These are phyloP conservation scores for Leccinum subtestaceum DNA, from an alignment of 768 basidiomycete genomes.

Conservation along the genomic window DNA sequence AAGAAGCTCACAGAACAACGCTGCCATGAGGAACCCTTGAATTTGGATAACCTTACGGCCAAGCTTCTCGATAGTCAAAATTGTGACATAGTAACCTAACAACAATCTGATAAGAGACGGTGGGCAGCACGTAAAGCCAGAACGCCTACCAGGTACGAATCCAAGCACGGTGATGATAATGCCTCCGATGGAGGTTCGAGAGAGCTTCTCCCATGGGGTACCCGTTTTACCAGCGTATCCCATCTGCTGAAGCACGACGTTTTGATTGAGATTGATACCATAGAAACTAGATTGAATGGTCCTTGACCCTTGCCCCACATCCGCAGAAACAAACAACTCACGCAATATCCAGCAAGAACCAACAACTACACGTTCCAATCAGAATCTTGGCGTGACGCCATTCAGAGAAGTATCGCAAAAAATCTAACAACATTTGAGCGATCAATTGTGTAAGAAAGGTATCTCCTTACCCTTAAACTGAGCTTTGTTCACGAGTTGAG, in stretches of 20 bases:
- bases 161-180: slow-evolving; percentile 74
- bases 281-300: slow-evolving; percentile 51
- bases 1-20: slow-evolving; percentile 54
- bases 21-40: slow-evolving; percentile 67
- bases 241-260: slow-evolving; percentile 72
- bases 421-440: slow-evolving; percentile 40
- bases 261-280: slow-evolving; percentile 74
- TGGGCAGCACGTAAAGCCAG: background rate
- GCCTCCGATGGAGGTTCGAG: slow-evolving; percentile 63
- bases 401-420: slow-evolving; percentile 64
- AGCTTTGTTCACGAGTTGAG: slow-evolving; percentile 40
- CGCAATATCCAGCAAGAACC: slow-evolving; percentile 79
- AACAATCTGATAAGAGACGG: background rate
- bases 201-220: slow-evolving; percentile 61
- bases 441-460: background rate
- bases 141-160: slow-evolving; percentile 63
- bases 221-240: slow-evolving; percentile 60
- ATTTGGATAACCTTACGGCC: slow-evolving; percentile 77
- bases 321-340: slow-evolving; percentile 20
- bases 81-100: background rate
- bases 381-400: slow-evolving; percentile 69
- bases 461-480: slow-evolving; percentile 46
- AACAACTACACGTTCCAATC: slow-evolving; percentile 63
- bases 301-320: background rate
- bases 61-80: slow-evolving; percentile 35